Percentiles rank a stretch among this genome's conserved stretches.
phyloP scores from a whole-genome alignment of 768 basidiomycete genomes.

The Dioszegia crocea region DNA sequence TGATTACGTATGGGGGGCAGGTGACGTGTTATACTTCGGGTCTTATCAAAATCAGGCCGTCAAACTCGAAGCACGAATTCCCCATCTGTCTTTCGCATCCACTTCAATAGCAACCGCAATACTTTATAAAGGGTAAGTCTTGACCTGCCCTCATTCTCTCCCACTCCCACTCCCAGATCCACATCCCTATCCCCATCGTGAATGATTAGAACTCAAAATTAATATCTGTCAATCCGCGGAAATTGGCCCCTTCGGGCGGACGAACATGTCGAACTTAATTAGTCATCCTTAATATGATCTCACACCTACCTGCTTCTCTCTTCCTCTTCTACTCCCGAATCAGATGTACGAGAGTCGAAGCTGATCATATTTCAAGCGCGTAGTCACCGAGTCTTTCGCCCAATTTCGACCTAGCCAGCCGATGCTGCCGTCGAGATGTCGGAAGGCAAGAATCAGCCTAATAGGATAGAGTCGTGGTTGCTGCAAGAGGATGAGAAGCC shows the following conservation, averaged over 20 bases:
- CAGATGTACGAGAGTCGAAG: neutral
- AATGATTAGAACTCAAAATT: conserved; percentile 33
- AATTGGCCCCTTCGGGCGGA: conserved; percentile 28
- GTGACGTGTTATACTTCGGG: too few species aligned
- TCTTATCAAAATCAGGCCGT: too few species aligned
- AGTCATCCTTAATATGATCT: conserved; percentile 11
- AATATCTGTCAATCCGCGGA: conserved; percentile 62
- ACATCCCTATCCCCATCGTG: conserved; percentile 5
- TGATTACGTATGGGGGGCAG: too few species aligned
- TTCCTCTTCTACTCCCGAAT: neutral
- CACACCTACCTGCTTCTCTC: neutral
- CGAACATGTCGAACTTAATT: conserved; percentile 13
- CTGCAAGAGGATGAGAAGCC: conserved; percentile 88
- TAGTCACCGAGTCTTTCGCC: neutral
- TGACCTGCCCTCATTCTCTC: neutral
- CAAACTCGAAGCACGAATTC: too few species aligned
- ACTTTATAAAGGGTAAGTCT: neutral
- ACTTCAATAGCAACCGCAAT: too few species aligned
- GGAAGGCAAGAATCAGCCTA: conserved; percentile 81
- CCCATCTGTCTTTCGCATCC: too few species aligned
- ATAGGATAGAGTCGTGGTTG: conserved; percentile 82
- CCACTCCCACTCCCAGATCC: neutral
- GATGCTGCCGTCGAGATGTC: conserved; percentile 1
- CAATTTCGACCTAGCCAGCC: neutral
- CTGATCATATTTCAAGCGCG: neutral